These are phyloP conservation scores for Williopsis jadinii DNA, from an alignment of 1,139 yeast genomes.

Conservation along the genomic window DNA sequence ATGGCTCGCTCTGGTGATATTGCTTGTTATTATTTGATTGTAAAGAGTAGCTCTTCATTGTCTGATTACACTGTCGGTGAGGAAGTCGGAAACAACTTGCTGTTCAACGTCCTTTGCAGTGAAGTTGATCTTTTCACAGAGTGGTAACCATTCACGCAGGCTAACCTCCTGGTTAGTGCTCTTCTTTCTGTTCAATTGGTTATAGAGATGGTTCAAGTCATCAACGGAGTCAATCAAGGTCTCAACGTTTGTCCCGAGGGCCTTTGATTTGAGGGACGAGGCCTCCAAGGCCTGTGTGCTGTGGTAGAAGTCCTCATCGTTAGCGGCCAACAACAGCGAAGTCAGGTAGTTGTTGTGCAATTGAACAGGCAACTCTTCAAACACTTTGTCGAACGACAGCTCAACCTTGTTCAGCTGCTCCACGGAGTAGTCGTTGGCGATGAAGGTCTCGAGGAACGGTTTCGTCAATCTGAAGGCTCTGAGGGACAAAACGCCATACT, in stretches of 20 bases:
- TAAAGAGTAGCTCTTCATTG: constrained; percentile 7
- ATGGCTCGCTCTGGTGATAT: no score
- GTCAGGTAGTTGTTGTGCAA: constrained; percentile 56
- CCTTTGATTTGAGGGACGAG: constrained; percentile 30
- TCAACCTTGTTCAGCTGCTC: constrained; percentile 55
- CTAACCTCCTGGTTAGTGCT: constrained; percentile 2
- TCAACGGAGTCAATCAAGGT: constrained; percentile 70
- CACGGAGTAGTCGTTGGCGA: constrained; percentile 50
- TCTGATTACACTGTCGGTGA: constrained; percentile 17
- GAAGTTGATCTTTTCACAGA: constrained; percentile 12
- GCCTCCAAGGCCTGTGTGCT: constrained; percentile 30
- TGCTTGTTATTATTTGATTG: neutral
- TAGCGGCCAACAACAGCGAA: constrained; percentile 32
- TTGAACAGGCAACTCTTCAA: constrained; percentile 65
- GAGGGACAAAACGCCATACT: constrained; percentile 50
- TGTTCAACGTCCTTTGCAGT: constrained; percentile 20
- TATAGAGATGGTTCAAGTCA: constrained; percentile 78
- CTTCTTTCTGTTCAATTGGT: constrained; percentile 33
- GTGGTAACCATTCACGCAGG: constrained; percentile 19
- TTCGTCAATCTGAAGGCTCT: constrained; percentile 66
- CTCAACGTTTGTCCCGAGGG: constrained; percentile 42
- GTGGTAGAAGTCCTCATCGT: constrained; percentile 23
- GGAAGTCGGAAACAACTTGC: constrained; percentile 17
- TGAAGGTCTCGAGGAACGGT: constrained; percentile 50
- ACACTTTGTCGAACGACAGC: constrained; percentile 47